Conservation (phyloP, 2,329 filamentous ascomycete species). For the Aureobasidium lini region DNA sequence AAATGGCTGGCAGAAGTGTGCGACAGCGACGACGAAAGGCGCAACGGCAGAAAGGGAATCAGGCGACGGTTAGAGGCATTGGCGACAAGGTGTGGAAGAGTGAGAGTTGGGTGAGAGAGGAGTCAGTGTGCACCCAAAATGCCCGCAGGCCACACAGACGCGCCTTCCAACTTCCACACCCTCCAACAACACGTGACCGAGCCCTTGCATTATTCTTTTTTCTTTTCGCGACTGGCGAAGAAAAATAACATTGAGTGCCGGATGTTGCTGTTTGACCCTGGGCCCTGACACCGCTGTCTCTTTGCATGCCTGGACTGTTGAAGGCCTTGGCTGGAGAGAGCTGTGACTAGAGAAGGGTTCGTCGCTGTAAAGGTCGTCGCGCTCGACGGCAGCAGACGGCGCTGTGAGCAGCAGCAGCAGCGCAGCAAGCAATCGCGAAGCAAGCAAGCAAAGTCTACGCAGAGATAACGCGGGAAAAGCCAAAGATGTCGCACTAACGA, state of each 20-base stretch:
- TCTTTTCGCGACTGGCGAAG: neutral
- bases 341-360: neutral
- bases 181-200: slow-evolving; percentile 3
- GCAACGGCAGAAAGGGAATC: neutral
- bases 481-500: slow-evolving; percentile 5
- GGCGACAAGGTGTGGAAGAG: slow-evolving; percentile 1
- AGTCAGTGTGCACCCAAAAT: slow-evolving; percentile 8
- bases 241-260: neutral
- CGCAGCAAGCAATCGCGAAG: neutral
- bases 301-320: neutral
- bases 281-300: neutral
- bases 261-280: neutral
- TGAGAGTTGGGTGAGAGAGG: neutral
- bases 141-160: slow-evolving; percentile 2
- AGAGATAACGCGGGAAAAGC: slow-evolving; percentile 11
- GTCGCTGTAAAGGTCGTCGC: neutral
- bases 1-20: neutral
- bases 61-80: slow-evolving; percentile 11
- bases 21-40: slow-evolving; percentile 4
- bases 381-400: slow-evolving; percentile 4
- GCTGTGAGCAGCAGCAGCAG: neutral
- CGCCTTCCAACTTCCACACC: slow-evolving; percentile 1
- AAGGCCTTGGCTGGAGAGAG: slow-evolving; percentile 1
- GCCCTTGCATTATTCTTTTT: slow-evolving; percentile 9
- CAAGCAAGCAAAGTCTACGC: slow-evolving; percentile 9